A percentile compares a stretch with the other conserved stretches of the same genome.
These are phyloP conservation scores for Musa beccarii DNA, from an alignment of 176 grass and related monocot genomes.

Conservation along the genomic window DNA sequence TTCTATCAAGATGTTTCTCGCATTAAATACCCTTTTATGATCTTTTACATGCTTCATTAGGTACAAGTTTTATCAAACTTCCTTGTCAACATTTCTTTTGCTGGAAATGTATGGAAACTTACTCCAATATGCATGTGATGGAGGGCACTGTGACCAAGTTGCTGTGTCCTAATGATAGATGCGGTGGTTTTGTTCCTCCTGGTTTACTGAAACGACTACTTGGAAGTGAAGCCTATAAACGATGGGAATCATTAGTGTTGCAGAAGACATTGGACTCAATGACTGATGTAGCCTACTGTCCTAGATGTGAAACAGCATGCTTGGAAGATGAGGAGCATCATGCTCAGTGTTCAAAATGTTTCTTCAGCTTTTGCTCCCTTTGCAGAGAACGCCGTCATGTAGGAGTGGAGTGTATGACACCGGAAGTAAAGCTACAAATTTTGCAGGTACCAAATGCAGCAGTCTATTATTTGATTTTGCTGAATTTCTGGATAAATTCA, in stretches of 20 bases:
- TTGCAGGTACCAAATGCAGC: conserved; percentile 43
- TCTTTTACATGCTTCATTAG: conserved; percentile 29
- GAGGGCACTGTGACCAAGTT: conserved; percentile 65
- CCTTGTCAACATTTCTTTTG: conserved; percentile 79
- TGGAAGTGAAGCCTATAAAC: conserved; percentile 50
- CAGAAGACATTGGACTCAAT: conserved; percentile 69
- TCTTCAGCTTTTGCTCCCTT: conserved; percentile 73
- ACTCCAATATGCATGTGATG: conserved; percentile 56
- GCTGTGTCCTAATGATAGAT: conserved; percentile 61
- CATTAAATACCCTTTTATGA: conserved; percentile 4
- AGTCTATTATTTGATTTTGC: neutral
- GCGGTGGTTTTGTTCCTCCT: conserved; percentile 46
- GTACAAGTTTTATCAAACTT: conserved; percentile 60
- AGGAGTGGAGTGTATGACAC: conserved; percentile 47
- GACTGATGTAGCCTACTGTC: conserved; percentile 68
- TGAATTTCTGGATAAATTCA: neutral
- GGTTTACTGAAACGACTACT: conserved; percentile 58
- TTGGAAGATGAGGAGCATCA: conserved; percentile 61
- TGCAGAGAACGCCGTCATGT: conserved; percentile 68
- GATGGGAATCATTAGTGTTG: conserved; percentile 63
- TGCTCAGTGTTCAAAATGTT: conserved; percentile 68
- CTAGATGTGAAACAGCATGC: conserved; percentile 69
- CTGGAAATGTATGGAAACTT: conserved; percentile 68
- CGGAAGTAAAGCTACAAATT: conserved; percentile 47
- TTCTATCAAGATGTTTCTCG: conserved; percentile 16